Evolutionary conservation across 2,329 filamentous ascomycete genomes (phyloP).

Genomic region (Seiridium unicorne): DNA sequence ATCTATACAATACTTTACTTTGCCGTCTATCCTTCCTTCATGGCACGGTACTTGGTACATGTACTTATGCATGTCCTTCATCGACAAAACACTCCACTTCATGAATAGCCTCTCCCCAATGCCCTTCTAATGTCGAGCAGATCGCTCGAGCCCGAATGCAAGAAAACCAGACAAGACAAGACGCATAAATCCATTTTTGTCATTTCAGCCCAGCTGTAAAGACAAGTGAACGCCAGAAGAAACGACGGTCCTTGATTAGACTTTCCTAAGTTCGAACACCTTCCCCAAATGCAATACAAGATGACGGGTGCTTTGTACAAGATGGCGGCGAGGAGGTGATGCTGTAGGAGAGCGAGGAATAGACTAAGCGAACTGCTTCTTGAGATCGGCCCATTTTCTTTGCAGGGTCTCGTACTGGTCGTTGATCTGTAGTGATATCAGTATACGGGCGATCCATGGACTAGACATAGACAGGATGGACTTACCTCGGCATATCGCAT

Average conservation of each 20-base stretch:
- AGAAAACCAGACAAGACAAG: background rate
- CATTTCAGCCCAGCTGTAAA: background rate
- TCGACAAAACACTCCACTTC: background rate
- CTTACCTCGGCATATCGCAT: conserved; percentile 93
- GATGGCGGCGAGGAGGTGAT: background rate
- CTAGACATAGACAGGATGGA: conserved; percentile 14
- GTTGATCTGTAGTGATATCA: conserved; percentile 57
- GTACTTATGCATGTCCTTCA: background rate
- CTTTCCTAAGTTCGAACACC: conserved; percentile 1
- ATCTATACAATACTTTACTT: conserved; percentile 6
- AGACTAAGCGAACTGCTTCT: conserved; percentile 50
- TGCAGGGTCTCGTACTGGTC: conserved; percentile 68
- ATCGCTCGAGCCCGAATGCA: background rate
- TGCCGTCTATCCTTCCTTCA: background rate
- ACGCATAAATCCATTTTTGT: background rate
- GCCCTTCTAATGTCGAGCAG: background rate
- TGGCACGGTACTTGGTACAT: background rate
- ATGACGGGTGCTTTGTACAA: conserved; percentile 1
- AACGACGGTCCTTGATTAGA: background rate
- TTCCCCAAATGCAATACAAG: conserved; percentile 1
- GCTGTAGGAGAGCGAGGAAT: background rate
- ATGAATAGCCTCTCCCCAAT: background rate
- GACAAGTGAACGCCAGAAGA: background rate
- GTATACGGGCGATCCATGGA: background rate
- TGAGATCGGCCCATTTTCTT: conserved; percentile 76